Base-by-base conservation (phyloP, 768 basidiomycete species). In the Gloeopeniophorella convolvens region DNA sequence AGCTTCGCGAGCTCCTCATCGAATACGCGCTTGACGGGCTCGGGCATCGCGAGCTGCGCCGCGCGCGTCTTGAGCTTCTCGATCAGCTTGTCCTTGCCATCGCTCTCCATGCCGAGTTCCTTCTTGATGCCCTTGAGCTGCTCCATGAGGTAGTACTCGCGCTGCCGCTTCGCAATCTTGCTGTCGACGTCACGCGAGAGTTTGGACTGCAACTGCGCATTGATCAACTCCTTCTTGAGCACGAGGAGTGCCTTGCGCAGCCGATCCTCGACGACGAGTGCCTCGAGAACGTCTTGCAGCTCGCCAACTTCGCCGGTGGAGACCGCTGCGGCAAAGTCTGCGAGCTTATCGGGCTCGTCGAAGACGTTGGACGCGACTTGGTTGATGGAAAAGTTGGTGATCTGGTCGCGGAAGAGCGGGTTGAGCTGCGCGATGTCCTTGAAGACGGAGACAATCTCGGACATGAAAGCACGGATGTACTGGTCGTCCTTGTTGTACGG, bases 341-440 rank as follows among this genome's bases (percentile, higher is more conserved):
- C 95, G 21, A 97, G 81, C 63, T 93, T 93, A 66, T 96, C 93
- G 0, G 95, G 95, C 62, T 97, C 94, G 62, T 97, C 93, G 59
- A 98, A 97, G 48, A 96, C 88, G 68, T 92, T 96, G 8, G 86
- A 78, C 2, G 92, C 86, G 48, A 90, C 80, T 64, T 95, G 91
- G 64, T 87, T 86, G 67, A 95, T 92, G 13, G 88, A 88, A 67
- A 96, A 96, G 65, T 91, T 92, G 55, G 93, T 92, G 59, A 97
- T 95, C 64, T 97, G 94, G 71, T 97, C 95, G 35, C 94, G 87
- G 83, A 98, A 97, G 57, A 97, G 81, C 2, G 93, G 93, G 67
- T 96, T 95, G 35, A 97, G 78, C 65, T 94, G 90, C 0, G 94
- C 94, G 52, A 98, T 96, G 63, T 97, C 94, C 73, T 98, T 98